Evolutionary conservation across 305 asterid genomes (phyloP).

Genomic region (Fraxinus greggii): DNA sequence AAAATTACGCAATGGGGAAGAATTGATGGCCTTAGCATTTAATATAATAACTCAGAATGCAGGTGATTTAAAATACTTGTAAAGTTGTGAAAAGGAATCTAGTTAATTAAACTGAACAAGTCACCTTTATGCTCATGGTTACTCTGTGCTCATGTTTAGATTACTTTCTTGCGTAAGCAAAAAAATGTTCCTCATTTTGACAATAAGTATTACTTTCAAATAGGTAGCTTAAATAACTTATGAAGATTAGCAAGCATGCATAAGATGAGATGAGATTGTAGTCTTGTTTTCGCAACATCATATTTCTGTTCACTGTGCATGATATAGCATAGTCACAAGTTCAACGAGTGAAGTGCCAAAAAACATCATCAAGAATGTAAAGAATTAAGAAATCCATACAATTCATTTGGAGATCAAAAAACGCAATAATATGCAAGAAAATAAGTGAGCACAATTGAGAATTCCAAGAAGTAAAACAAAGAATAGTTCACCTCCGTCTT

Average conservation of each 20-base stretch:
- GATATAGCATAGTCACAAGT: background rate
- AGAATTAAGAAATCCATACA: background rate
- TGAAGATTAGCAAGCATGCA: background rate
- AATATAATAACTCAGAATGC: background rate
- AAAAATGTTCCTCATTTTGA: background rate
- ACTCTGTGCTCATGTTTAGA: background rate
- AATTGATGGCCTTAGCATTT: background rate
- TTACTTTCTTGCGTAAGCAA: background rate
- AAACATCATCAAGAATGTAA: background rate
- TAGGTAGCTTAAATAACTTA: background rate
- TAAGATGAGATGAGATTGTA: background rate
- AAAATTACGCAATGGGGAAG: background rate
- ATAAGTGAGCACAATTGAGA: background rate
- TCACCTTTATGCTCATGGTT: background rate
- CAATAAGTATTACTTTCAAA: background rate
- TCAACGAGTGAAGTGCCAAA: background rate
- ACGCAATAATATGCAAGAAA: background rate
- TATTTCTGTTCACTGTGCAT: background rate
- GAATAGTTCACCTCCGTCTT: conserved; percentile 47
- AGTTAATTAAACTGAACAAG: background rate
- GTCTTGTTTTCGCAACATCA: background rate
- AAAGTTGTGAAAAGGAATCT: background rate
- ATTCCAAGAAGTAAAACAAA: background rate
- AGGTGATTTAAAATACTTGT: background rate
- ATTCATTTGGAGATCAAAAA: background rate